A percentile compares a stretch with the other conserved stretches of the same genome.
These are phyloP conservation scores for Lablab purpureus DNA, from an alignment of 306 rosid species.

Conservation along the genomic window DNA sequence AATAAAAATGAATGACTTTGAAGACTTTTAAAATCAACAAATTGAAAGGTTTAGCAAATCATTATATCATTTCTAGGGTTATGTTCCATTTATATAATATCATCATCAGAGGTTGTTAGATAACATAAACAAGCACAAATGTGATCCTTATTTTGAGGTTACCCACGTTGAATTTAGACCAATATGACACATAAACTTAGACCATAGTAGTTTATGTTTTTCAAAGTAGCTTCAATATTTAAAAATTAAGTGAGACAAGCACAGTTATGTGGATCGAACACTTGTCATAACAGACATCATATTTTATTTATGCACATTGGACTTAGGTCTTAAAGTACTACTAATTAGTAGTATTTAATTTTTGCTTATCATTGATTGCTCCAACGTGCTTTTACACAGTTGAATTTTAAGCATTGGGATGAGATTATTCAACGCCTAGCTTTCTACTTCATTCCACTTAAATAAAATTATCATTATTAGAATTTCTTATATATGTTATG, in stretches of 20 bases:
- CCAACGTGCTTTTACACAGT: constrained; percentile 25
- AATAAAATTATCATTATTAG: no score
- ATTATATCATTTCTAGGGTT: neutral
- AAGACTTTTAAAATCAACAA: neutral
- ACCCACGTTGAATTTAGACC: constrained; percentile 31
- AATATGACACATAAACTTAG: neutral
- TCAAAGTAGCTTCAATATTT: constrained; percentile 1
- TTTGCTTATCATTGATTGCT: constrained; percentile 5
- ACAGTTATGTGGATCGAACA: constrained; percentile 7
- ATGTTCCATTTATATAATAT: neutral
- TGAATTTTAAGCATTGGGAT: constrained; percentile 21
- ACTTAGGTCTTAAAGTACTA: neutral
- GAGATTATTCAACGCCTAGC: constrained; percentile 26
- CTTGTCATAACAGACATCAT: constrained; percentile 16
- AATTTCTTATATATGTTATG: no score
- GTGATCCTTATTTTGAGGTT: neutral
- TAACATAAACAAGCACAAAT: neutral
- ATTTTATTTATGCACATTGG: neutral
- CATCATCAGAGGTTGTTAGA: neutral
- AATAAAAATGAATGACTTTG: no score
- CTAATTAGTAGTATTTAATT: neutral
- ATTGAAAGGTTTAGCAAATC: neutral
- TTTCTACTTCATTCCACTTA: no score
- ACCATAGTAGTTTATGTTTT: neutral
- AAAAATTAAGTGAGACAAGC: neutral